phyloP scores from a whole-genome alignment of 1,284 basidiomycete genomes.

The Rhodotorula sp. region DNA sequence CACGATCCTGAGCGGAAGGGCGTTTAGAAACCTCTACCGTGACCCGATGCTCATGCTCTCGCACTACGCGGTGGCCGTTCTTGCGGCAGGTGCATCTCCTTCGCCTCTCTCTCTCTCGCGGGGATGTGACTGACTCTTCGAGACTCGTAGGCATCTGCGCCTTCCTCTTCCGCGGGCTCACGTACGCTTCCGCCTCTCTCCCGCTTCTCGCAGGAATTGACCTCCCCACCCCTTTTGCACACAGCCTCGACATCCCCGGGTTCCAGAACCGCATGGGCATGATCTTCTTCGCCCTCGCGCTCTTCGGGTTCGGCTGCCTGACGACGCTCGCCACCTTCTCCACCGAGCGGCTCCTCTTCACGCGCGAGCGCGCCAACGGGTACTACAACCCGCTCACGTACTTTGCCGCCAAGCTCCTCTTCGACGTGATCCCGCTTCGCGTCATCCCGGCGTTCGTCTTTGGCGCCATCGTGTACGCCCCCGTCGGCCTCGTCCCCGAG shows the following conservation, averaged over 20 bases:
- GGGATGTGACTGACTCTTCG: conserved; percentile 1
- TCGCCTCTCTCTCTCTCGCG: neutral
- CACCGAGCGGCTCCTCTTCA: conserved; percentile 90
- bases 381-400: conserved; percentile 96
- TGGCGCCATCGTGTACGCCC: conserved; percentile 87
- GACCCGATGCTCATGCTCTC: conserved; percentile 88
- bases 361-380: conserved; percentile 93
- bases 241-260: conserved; percentile 73
- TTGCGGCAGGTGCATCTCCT: conserved; percentile 68
- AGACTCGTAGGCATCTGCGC: conserved; percentile 68
- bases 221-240: neutral
- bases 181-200: conserved; percentile 51
- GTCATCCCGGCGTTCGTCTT: conserved; percentile 92
- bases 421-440: conserved; percentile 91
- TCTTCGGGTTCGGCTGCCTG: conserved; percentile 94
- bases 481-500: conserved; percentile 89
- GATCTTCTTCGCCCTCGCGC: conserved; percentile 92
- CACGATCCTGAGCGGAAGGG: conserved; percentile 84
- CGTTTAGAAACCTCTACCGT: conserved; percentile 92
- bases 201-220: neutral
- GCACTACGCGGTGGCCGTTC: conserved; percentile 83
- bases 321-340: conserved; percentile 90
- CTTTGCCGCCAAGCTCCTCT: conserved; percentile 92
- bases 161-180: conserved; percentile 74
- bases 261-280: conserved; percentile 86